Evolutionary conservation across 176 grass and related monocot species (phyloP), one percentile per base, ranked within the genome.

Genomic region (Canna indica): DNA sequence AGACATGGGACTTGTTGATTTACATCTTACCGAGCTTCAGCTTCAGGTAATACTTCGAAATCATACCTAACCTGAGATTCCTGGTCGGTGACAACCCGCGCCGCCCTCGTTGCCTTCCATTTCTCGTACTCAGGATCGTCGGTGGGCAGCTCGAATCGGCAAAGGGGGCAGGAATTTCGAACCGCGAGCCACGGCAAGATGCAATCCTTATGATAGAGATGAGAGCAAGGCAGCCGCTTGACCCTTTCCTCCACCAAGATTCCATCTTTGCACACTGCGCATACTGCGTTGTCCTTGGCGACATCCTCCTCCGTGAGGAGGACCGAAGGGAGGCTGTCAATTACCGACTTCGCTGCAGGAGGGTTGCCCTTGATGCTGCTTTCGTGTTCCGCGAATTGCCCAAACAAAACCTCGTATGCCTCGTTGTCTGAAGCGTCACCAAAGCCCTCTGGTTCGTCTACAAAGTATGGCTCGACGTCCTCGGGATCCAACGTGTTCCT

Each of bases 211-310:
- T 74, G 72, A 16, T 62, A 62, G 4, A 44, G 56, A 35, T 62
- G 72, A 28, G 53, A 29, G 35, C 72, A 74, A 74, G 72, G 56
- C 9, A 74, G 56, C 35, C 35, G 25, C 56, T 59, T 61, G n/a
- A 45, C 35, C 29, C 56, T 60, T 57, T 74, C 54, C 3, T 61
- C 56, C 32, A 44, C 35, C 48, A 46, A 61, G 35, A 74, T 60
- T 3, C 34, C 54, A 28, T 60, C 88, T 80, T 90, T 97, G 79
- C 93, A 97, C 67, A 92, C 86, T 12, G 93, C 89, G 73, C 93
- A 92, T 81, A 73, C 65, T 14, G 61, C 34, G 34, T 76, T 74
- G 66, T 41, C 68, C 46, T 53, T 52, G 7, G 25, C 78, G n/a
- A 67, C 36, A 36, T 85, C 80, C 27, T 71, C 81, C 67, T 82